Evolutionary conservation across 257 asterid species (phyloP).

Genomic region (Pogostemon cablin): DNA sequence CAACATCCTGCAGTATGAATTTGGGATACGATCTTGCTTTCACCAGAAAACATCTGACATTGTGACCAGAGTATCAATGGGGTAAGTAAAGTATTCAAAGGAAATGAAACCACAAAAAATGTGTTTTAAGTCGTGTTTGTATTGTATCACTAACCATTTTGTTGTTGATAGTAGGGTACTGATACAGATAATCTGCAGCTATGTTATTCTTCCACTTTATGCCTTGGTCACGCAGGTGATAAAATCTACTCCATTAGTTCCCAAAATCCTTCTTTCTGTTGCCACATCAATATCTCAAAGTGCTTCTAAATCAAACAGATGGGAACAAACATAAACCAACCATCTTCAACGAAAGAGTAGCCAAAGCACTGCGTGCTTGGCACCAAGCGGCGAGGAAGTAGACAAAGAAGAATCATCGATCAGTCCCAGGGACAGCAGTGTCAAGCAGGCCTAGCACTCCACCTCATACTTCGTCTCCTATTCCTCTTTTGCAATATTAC

Average conservation of each 20-base stretch:
- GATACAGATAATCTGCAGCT: constrained; percentile 59
- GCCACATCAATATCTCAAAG: neutral
- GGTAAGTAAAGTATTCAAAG: constrained; percentile 38
- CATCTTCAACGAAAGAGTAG: constrained; percentile 50
- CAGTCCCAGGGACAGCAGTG: constrained; percentile 30
- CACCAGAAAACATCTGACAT: constrained; percentile 39
- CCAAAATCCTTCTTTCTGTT: neutral
- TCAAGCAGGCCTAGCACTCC: constrained; percentile 49
- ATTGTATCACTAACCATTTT: neutral
- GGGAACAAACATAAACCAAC: constrained; percentile 66
- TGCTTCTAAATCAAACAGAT: constrained; percentile 38
- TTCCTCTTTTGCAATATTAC: constrained; percentile 36
- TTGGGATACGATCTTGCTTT: constrained; percentile 58
- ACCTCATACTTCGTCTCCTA: constrained; percentile 33
- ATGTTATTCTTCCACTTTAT: constrained; percentile 64
- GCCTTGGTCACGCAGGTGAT: constrained; percentile 70
- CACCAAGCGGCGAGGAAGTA: constrained; percentile 55
- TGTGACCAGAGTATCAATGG: constrained; percentile 53
- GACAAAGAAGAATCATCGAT: constrained; percentile 35
- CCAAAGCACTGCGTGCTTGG: constrained; percentile 52
- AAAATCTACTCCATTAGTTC: neutral
- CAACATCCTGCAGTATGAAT: constrained; percentile 46
- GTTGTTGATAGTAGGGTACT: constrained; percentile 39
- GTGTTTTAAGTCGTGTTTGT: neutral
- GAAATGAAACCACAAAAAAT: neutral